Conservation (phyloP, 768 basidiomycete genomes). For the Roridomyces roridus region DNA sequence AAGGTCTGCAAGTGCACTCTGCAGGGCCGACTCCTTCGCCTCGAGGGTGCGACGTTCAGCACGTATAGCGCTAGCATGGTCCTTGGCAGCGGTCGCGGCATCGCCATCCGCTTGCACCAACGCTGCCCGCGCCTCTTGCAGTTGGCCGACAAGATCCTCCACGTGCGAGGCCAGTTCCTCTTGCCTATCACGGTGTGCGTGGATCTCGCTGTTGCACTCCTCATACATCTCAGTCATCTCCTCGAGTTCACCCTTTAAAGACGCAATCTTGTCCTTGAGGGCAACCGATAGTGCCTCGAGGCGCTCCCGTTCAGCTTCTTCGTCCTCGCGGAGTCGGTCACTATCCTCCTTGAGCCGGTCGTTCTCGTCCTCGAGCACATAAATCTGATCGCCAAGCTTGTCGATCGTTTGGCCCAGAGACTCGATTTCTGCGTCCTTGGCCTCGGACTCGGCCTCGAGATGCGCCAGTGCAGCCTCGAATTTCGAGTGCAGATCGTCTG, state of each 20-base stretch:
- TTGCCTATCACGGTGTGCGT: constrained; percentile 71
- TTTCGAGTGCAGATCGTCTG: constrained; percentile 71
- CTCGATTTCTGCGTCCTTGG: constrained; percentile 81
- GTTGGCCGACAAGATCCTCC: constrained; percentile 71
- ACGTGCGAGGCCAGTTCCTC: constrained; percentile 81
- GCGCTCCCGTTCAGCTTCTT: constrained; percentile 69
- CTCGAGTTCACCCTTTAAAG: constrained; percentile 68
- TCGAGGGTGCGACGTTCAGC: constrained; percentile 69
- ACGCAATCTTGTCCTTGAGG: constrained; percentile 83
- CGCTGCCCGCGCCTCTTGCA: constrained; percentile 62
- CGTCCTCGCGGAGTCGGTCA: constrained; percentile 74
- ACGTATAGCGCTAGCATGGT: constrained; percentile 66
- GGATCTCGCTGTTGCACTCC: constrained; percentile 62
- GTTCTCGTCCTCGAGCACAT: constrained; percentile 85
- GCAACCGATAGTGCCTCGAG: constrained; percentile 70
- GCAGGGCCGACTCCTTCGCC: constrained; percentile 71
- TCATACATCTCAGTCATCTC: constrained; percentile 73
- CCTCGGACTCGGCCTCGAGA: constrained; percentile 77
- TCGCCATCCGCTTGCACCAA: constrained; percentile 61
- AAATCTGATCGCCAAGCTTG: constrained; percentile 80
- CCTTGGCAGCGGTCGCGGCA: constrained; percentile 61
- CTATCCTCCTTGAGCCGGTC: constrained; percentile 78
- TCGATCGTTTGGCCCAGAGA: constrained; percentile 79
- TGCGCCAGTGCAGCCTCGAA: constrained; percentile 79
- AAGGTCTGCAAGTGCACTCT: constrained; percentile 67